Evolutionary conservation across 495 filamentous ascomycete genomes (phyloP).

Genomic region (Hypoxylon subgilvum): DNA sequence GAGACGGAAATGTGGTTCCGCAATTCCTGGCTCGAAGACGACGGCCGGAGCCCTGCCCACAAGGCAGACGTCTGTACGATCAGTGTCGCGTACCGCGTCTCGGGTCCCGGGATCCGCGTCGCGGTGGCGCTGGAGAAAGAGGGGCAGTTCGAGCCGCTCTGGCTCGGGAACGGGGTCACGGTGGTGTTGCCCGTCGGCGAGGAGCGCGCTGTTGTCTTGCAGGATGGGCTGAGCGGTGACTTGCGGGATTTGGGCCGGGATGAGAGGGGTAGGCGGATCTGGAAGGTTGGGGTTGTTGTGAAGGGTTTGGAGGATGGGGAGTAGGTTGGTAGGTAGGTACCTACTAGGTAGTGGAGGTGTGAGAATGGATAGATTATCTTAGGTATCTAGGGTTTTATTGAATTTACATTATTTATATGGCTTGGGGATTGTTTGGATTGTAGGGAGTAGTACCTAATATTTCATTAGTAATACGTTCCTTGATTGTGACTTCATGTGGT

Average conservation of each 20-base stretch:
- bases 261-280: constrained; percentile 31
- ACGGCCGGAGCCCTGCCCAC: constrained; percentile 60
- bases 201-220: constrained; percentile 50
- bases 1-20: constrained; percentile 46
- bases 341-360: too few species aligned
- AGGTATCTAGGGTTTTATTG: too few species aligned
- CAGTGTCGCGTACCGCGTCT: constrained; percentile 52
- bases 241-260: constrained; percentile 34
- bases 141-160: constrained; percentile 55
- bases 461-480: too few species aligned
- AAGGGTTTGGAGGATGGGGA: not conserved
- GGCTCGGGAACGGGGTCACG: constrained; percentile 56
- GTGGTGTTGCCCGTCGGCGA: constrained; percentile 60
- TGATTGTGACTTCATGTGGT: too few species aligned
- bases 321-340: not conserved
- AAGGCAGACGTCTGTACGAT: constrained; percentile 53
- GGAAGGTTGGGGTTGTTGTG: constrained; percentile 29
- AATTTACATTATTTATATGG: too few species aligned
- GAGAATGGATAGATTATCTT: too few species aligned
- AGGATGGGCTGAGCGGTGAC: constrained; percentile 27
- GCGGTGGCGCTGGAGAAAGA: constrained; percentile 47
- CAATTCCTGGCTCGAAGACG: constrained; percentile 67
- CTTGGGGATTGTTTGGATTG: too few species aligned
- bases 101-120: constrained; percentile 45
- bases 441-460: too few species aligned